Base-by-base conservation (phyloP, 768 basidiomycete species). In the Hygrocybe punicea region DNA sequence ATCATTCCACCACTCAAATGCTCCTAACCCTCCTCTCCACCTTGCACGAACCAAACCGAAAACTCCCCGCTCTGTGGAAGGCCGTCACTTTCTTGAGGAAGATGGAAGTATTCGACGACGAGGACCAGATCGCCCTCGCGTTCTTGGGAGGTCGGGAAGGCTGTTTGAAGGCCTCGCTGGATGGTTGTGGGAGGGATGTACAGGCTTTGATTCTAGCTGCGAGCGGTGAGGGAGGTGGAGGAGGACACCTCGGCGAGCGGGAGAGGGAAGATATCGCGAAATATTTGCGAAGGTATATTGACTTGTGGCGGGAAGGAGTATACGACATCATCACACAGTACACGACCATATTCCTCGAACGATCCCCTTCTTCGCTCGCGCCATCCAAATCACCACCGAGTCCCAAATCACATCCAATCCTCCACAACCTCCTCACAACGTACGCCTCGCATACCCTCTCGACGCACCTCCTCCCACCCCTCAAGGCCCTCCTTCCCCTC, bases 321-420 rank as follows among this genome's bases (percentile, higher is more conserved):
- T 90, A 95, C 73, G 93, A 98, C 70, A 84, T 95, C 69, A 81
- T 96, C 62, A 89, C 89, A 14, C 93, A 96, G 67, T 97, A 85
- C 64, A 81, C 87, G 2, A 85, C 92, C 37, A 93, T 97, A 60
- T 96, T 98, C 71, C 82, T 94, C 35, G 89, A 92, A 59, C 83
- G 81, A 52, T 73, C 78, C 21, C 73, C 76, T 8, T 64, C 78
- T 45, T 62, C 68, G 37, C 47, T 11, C 25, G n/a, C n/a, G 21
- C 11, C 52, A 7, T 2, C 65, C 39, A 65, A 64, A 10, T 62
- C 67, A 36, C 58, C 55, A 8, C 58, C 62, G 13, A 39, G 50
- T 46, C 66, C 53, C 6, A 11, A 14, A 19, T 44, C 51, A 19
- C 2, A 50, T 34, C 21, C 46, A 17, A 44, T 46, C 17, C 34